These are phyloP conservation scores for Phaeosphaeria sp. DNA, from an alignment of 2,329 filamentous ascomycete species.

Conservation along the genomic window DNA sequence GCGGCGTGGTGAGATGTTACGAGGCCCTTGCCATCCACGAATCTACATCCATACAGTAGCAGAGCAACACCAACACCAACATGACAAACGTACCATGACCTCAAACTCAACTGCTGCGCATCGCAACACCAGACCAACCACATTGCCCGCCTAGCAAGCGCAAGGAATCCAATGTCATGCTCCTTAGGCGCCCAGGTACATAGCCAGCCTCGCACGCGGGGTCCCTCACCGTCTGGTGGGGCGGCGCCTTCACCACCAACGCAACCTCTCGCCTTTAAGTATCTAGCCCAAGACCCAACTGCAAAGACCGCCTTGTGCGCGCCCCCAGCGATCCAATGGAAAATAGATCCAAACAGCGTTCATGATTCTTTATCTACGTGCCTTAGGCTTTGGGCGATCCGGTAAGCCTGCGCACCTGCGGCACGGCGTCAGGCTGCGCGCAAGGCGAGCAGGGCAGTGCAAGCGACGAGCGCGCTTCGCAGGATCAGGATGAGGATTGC, in stretches of 20 bases:
- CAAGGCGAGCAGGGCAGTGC: conserved; percentile 1
- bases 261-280: not conserved
- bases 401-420: not conserved
- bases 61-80: not conserved
- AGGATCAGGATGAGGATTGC: not conserved
- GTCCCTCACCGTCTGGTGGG: not conserved
- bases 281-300: not conserved
- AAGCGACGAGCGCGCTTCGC: not conserved
- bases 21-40: not conserved
- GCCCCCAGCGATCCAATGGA: not conserved
- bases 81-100: not conserved
- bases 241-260: not conserved
- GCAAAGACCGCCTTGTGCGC: not conserved
- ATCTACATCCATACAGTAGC: too few species aligned
- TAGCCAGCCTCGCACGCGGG: not conserved
- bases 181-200: not conserved
- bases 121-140: not conserved
- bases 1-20: not conserved
- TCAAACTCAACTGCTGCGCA: not conserved
- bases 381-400: not conserved
- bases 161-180: not conserved
- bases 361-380: not conserved
- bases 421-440: conserved; percentile 2
- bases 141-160: not conserved
- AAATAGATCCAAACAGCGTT: not conserved